Base-by-base conservation (phyloP, 164 flowering plant genomes). In the Platanus orientalis region DNA sequence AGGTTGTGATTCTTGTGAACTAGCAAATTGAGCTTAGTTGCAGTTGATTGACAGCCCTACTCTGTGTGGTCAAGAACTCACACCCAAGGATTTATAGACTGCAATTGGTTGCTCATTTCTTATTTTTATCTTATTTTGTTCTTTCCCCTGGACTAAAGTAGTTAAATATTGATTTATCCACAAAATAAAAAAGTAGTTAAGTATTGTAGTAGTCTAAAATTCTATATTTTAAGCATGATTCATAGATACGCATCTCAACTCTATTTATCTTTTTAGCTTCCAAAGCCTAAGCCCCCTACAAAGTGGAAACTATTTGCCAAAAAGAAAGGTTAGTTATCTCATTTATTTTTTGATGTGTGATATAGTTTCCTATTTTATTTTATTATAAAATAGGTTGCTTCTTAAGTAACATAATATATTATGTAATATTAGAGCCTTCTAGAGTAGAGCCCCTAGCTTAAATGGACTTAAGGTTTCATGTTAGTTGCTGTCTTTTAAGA, bases 291-390 rank as follows among this genome's bases (percentile, higher is more conserved):
- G 69, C 95, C 97, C 66, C 95, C 89, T 23, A 89, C 97, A 59
- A 86, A 89, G 68, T 91, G 99, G 97, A 97, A 91, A 72, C 34
- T 32, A 61, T 91, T 89, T 75, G 96, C 99, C 50, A 59, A 86
- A 68, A 75, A 79, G 75, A 94, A 78, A 84, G 97, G 99, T 89
- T 25, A 20, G 78, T 69, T 20, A 57, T 57, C 50, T 58, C 29
- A 52, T 27, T 30, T 57, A 2, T 21, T 55, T 29, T 32, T 5
- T 19, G 39, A 54, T 54, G 30, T 60, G 55, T 6, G 21, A 12
- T 54, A 42, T 21, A 24, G 26, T 7, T 28, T 5, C 17, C 21
- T n/a, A 17, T 24, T 24, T 25, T 26, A 28, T 47, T 11, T 47
- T 16, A 7, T 7, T 45, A 45, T 19, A 45, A 60, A 27, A 17